Conservation (phyloP, 768 basidiomycete genomes). For the Kwoniella sp. region DNA sequence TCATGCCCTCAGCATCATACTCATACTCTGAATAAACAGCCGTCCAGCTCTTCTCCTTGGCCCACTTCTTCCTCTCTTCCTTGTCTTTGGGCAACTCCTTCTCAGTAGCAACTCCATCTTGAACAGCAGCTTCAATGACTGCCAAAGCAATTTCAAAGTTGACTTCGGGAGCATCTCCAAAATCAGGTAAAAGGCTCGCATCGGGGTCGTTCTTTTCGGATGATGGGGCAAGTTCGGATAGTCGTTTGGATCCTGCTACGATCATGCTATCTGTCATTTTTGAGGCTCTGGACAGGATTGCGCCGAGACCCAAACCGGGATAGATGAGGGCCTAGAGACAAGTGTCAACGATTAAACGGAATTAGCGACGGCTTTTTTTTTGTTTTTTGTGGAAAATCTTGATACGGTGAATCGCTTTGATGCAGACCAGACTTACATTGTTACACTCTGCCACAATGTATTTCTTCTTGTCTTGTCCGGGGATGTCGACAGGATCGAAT, state of each 20-base stretch:
- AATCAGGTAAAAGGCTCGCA: conserved; percentile 69
- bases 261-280: conserved; percentile 82
- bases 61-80: conserved; percentile 58
- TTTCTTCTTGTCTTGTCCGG: conserved; percentile 55
- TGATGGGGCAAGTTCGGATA: conserved; percentile 76
- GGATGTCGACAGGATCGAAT: conserved; percentile 66
- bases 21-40: conserved; percentile 68
- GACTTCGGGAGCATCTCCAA: conserved; percentile 60
- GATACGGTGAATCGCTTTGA: too few species aligned
- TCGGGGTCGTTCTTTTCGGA: conserved; percentile 67
- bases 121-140: conserved; percentile 74
- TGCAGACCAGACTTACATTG: conserved; percentile 41
- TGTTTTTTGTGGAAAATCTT: too few species aligned
- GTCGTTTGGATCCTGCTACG: conserved; percentile 70
- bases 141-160: conserved; percentile 81
- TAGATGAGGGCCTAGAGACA: conserved; percentile 63
- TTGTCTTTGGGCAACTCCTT: conserved; percentile 44
- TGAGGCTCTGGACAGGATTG: conserved; percentile 68
- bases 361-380: too few species aligned
- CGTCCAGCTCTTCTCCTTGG: conserved; percentile 66
- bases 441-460: conserved; percentile 58
- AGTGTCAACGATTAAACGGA: not conserved
- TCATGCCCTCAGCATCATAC: conserved; percentile 64
- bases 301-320: conserved; percentile 80
- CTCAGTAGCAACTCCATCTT: conserved; percentile 68